These are phyloP conservation scores for Malassezia furfur DNA, from an alignment of 1,284 basidiomycete species.

Conservation along the genomic window DNA sequence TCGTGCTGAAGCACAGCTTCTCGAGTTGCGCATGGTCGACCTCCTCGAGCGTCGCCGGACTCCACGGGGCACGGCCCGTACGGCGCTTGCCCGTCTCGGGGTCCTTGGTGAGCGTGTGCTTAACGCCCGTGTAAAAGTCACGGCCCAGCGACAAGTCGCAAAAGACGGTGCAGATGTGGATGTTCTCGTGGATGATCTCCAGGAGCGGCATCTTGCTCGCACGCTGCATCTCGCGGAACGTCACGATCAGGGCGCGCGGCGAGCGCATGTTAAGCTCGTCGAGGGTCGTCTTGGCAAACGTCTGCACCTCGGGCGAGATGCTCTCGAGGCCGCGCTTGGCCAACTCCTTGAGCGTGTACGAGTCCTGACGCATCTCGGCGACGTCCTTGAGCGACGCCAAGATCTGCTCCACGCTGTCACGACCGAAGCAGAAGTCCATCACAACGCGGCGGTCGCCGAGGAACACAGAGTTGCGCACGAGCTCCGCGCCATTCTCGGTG, in stretches of 20 bases:
- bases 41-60: slow-evolving; percentile 26
- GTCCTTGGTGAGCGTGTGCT: slow-evolving; percentile 35
- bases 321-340: slow-evolving; percentile 14
- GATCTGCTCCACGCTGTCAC: slow-evolving; percentile 31
- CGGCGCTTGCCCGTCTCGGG: slow-evolving; percentile 39
- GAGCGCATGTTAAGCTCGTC: slow-evolving; percentile 32
- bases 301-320: slow-evolving; percentile 20
- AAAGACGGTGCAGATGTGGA: slow-evolving; percentile 43
- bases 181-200: slow-evolving; percentile 39
- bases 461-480: slow-evolving; percentile 25
- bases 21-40: slow-evolving; percentile 27
- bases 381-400: slow-evolving; percentile 32
- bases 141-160: slow-evolving; percentile 41
- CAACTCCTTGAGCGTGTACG: slow-evolving; percentile 27
- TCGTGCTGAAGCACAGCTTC: slow-evolving; percentile 32
- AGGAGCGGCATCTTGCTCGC: slow-evolving; percentile 28
- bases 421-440: slow-evolving; percentile 42
- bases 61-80: slow-evolving; percentile 31
- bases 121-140: slow-evolving; percentile 48
- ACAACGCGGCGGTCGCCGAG: slow-evolving; percentile 36
- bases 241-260: slow-evolving; percentile 40
- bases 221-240: slow-evolving; percentile 30
- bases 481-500: slow-evolving; percentile 14
- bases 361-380: slow-evolving; percentile 5
- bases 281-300: slow-evolving; percentile 34